Base-by-base conservation (phyloP, 352 stramenopile genomes). In the Globisporangium alternatum region DNA sequence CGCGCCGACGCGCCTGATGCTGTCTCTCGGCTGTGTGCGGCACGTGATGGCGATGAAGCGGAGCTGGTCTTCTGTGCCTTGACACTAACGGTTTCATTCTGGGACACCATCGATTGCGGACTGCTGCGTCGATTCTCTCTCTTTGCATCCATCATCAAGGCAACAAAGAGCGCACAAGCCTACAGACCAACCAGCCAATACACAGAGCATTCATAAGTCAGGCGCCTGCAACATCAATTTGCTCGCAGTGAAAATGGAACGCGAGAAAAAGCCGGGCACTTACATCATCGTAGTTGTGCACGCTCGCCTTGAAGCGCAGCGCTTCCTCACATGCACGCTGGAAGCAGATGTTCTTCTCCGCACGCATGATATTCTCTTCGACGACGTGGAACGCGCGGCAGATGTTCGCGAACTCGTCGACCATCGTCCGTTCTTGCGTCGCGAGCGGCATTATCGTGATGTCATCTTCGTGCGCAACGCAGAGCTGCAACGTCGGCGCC, bases 401-500 rank as follows among this genome's bases (percentile, higher is more conserved):
- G 45, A 89, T 66, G 22, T 31, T 57, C 13, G 52, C 53, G 47
- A 88, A 90, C 12, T 81, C 78, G 7, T 67, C 66, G 1, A 33
- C 21, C 35, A 52, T 35, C 1, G 41, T 44, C 67, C 70, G 83
- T 8, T 56, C 22, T 9, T 39, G 37, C 2, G 21, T n/a, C 2
- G 39, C 37, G 45, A 63, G 45, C 13, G 51, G 22, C 17, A 70
- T 59, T 13, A 63, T 31, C 15, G 54, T 61, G 5, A 88, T 6
- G 39, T 89, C 80, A 7, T 89, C 71, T 43, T 72, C 41, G 39
- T 76, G 71, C 0, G 65, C 67, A 10, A 90, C 70, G 51, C 79
- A 87, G 0, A 82, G 56, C 61, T 85, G 81, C 31, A 88, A 62
- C 33, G 72, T 87, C 12, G 83, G 83, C 44, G 75, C 71, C 1